These are phyloP conservation scores for Penicillium parvum DNA, from an alignment of 495 filamentous ascomycete species.

Conservation along the genomic window DNA sequence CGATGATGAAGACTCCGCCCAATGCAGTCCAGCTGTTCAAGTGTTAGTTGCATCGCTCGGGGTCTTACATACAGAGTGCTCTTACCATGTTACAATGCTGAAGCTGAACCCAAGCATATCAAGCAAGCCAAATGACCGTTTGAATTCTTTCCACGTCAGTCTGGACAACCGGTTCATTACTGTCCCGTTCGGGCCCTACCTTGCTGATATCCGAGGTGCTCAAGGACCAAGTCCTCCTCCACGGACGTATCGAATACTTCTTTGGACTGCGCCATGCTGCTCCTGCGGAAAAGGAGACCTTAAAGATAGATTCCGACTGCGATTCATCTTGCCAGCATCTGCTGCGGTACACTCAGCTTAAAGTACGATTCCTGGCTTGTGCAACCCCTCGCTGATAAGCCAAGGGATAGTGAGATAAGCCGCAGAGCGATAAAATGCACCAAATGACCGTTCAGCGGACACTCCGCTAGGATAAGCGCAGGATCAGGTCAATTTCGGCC, in stretches of 20 bases:
- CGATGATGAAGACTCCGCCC: conserved; percentile 43
- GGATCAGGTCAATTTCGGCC: neutral
- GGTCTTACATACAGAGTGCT: too few relatives aligned
- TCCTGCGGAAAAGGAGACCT: neutral
- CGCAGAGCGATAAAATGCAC: neutral
- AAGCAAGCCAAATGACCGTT: conserved; percentile 44
- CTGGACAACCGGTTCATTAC: too few relatives aligned
- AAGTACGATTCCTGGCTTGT: neutral
- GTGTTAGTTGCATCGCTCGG: too few relatives aligned
- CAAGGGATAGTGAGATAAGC: neutral
- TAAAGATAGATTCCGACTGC: too few relatives aligned
- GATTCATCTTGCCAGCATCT: too few relatives aligned
- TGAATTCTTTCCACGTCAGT: conserved; percentile 41
- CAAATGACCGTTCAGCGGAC: neutral
- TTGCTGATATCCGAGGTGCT: conserved; percentile 46
- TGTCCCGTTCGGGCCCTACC: neutral
- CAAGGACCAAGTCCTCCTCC: conserved; percentile 35
- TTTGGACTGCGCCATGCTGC: conserved; percentile 4
- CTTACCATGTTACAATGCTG: conserved; percentile 41
- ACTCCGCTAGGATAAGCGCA: neutral
- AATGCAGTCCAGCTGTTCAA: conserved; percentile 39
- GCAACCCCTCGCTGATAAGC: neutral
- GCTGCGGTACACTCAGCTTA: too few relatives aligned
- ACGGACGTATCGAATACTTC: conserved; percentile 23
- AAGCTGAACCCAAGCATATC: conserved; percentile 50